Evolutionary conservation across 2,329 filamentous ascomycete genomes (phyloP).

Genomic region (Colletotrichum gigasporum): DNA sequence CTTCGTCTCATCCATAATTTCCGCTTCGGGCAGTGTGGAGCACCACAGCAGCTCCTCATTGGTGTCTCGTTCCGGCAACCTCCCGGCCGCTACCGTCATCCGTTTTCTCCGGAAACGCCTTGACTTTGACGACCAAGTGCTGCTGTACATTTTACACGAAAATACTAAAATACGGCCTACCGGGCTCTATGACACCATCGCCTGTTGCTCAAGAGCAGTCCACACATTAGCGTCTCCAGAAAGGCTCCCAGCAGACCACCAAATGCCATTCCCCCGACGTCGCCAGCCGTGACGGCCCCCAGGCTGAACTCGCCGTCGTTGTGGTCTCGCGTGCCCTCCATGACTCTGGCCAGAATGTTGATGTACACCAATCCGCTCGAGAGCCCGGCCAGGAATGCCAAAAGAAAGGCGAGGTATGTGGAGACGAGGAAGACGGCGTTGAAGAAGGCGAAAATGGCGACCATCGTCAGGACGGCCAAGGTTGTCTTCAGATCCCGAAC

Average conservation of each 20-base stretch:
- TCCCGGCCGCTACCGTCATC: neutral
- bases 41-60: neutral
- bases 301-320: slow-evolving; percentile 40
- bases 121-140: too few relatives aligned
- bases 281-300: slow-evolving; percentile 39
- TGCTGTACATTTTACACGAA: too few relatives aligned
- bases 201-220: neutral
- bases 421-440: slow-evolving; percentile 37
- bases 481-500: slow-evolving; percentile 24
- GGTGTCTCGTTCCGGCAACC: neutral
- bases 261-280: slow-evolving; percentile 38
- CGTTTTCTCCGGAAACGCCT: neutral
- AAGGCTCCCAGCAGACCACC: slow-evolving; percentile 38
- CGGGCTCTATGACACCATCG: slow-evolving; percentile 15
- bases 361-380: slow-evolving; percentile 42
- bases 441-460: slow-evolving; percentile 28
- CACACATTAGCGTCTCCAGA: slow-evolving; percentile 34
- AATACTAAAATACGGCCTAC: neutral
- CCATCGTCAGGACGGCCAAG: slow-evolving; percentile 21
- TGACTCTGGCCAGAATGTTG: slow-evolving; percentile 32
- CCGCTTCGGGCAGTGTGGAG: neutral
- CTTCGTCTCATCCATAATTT: neutral
- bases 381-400: slow-evolving; percentile 40
- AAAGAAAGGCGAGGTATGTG: slow-evolving; percentile 35
- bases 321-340: slow-evolving; percentile 33